These are phyloP conservation scores for Candida namnaoensis DNA, from an alignment of 805 yeast genomes.

Conservation along the genomic window DNA sequence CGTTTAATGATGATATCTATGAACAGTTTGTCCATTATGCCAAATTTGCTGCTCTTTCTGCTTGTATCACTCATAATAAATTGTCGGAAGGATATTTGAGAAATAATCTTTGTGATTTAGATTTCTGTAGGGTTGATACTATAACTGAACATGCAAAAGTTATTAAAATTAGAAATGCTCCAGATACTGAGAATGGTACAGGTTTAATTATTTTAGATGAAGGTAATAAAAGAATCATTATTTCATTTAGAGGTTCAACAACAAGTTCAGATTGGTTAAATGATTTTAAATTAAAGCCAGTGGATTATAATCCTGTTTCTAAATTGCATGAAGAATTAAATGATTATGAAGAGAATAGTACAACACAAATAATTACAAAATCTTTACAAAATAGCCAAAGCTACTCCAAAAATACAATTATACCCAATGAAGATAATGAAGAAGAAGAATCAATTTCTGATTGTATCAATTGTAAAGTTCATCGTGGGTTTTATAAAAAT, in stretches of 20 bases:
- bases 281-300: constrained; percentile 36
- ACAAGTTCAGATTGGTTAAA: constrained; percentile 60
- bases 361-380: no score
- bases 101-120: constrained; percentile 13
- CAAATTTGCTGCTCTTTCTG: constrained; percentile 9
- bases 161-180: constrained; percentile 10
- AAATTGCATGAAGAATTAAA: no score
- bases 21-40: constrained; percentile 12
- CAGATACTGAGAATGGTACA: constrained; percentile 28
- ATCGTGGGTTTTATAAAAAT: constrained; percentile 53
- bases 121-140: constrained; percentile 6
- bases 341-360: no score
- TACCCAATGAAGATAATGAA: neutral
- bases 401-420: no score
- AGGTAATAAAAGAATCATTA: constrained; percentile 31
- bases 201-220: constrained; percentile 51
- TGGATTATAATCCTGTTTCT: constrained; percentile 10
- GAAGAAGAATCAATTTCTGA: neutral
- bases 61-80: constrained; percentile 11
- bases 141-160: constrained; percentile 4
- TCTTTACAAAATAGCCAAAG: neutral
- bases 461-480: constrained; percentile 51
- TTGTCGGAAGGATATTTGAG: constrained; percentile 5
- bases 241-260: constrained; percentile 60
- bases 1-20: constrained; percentile 1